phyloP scores from a whole-genome alignment of 148 eudicot genomes.

The Rhododendron vialii region DNA sequence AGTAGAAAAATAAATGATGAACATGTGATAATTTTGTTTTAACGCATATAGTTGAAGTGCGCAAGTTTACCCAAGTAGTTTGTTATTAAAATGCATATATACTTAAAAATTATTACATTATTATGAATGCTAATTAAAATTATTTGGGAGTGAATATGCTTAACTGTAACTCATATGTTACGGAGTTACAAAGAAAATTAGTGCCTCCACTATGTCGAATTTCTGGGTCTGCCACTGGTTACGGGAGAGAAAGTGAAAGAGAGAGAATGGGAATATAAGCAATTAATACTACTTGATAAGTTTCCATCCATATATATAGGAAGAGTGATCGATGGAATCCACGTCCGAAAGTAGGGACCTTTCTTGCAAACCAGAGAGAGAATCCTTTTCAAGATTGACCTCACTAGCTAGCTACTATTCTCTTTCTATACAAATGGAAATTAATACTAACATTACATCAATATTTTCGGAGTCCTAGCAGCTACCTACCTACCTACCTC shows the following conservation, averaged over 20 bases:
- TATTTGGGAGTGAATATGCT: no score
- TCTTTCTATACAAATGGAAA: not conserved
- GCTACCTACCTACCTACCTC: not conserved
- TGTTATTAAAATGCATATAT: no score
- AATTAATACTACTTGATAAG: not conserved
- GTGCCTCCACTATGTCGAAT: no score
- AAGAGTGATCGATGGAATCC: slow-evolving; percentile 32
- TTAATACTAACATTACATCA: not conserved
- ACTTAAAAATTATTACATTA: no score
- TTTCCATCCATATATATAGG: not conserved
- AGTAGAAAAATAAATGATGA: no score
- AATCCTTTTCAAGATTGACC: not conserved
- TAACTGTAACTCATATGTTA: no score
- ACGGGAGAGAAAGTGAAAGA: not conserved
- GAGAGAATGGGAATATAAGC: not conserved
- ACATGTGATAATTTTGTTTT: no score
- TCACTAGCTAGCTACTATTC: not conserved
- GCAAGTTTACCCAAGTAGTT: no score
- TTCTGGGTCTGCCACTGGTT: not conserved
- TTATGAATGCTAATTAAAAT: no score
- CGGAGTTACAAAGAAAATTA: no score
- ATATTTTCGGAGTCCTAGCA: not conserved
- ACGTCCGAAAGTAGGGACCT: slow-evolving; percentile 28
- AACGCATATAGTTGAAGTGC: no score
- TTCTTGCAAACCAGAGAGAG: not conserved